A percentile compares a stretch with the other conserved stretches of the same genome.
These are phyloP conservation scores for Rhodamnia argentea DNA, from an alignment of 345 rosid species.

Conservation along the genomic window DNA sequence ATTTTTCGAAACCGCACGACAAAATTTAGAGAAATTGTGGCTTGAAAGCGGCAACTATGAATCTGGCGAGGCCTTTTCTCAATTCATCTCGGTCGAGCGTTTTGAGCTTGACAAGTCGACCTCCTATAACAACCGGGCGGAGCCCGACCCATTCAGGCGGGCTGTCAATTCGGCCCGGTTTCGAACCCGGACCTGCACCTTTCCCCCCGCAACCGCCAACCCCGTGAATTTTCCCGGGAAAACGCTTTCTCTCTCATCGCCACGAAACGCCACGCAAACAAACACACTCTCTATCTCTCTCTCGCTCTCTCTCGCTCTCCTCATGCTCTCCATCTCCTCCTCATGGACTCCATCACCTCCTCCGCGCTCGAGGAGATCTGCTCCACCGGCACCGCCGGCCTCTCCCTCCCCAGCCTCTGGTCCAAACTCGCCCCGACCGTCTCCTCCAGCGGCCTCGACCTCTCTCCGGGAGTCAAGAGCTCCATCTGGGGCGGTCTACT, in stretches of 20 bases:
- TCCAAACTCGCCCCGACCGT: conserved; percentile 3
- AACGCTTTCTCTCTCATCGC: background rate
- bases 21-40: background rate
- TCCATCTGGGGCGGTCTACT: conserved; percentile 6
- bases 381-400: conserved; percentile 4
- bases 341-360: conserved; percentile 9
- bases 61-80: background rate
- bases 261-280: background rate
- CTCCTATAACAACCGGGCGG: background rate
- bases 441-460: conserved; percentile 4
- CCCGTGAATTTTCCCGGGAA: background rate
- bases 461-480: conserved; percentile 5
- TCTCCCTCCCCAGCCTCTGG: conserved; percentile 7
- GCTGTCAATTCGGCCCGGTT: background rate
- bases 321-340: background rate
- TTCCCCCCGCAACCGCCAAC: background rate
- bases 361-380: conserved; percentile 10
- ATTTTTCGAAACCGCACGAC: background rate
- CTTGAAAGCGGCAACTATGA: background rate
- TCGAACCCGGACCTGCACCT: background rate
- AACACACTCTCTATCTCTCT: background rate
- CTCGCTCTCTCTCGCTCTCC: background rate
- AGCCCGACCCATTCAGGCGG: background rate
- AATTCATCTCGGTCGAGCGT: no score
- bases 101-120: no score